Evolutionary conservation across 352 stramenopile species (phyloP), one percentile per base, ranked within the genome.

Genomic region (Saprolegnia diclina): DNA sequence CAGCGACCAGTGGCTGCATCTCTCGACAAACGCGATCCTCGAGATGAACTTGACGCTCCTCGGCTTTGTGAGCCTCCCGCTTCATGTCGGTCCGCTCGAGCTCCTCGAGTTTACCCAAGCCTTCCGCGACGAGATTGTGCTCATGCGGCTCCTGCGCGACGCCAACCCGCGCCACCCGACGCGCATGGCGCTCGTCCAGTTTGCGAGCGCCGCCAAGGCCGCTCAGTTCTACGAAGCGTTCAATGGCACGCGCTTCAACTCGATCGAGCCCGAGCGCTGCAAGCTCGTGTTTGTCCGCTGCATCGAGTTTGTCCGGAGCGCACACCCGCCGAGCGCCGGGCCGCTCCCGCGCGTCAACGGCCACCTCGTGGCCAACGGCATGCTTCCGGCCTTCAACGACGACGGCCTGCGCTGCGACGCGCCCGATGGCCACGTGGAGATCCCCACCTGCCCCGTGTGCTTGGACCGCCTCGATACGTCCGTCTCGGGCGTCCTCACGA

Each of bases 401-500:
- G 46, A 62, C 44, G 19, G 32, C 38, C 9, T 11, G 21, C 37
- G 40, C 32, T 19, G 63, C 32, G 57, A 64, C 37, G 32, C 35
- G 26, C 22, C 61, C 18, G 71, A 72, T n/a, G 48, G 65, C 32
- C 50, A 71, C 48, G 59, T 72, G n/a, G 88, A 95, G 71, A 94
- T 92, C 69, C 87, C 89, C 56, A 94, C 83, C 16, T 98, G 92
- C 72, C 89, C 91, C 1, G 92, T 98, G 59, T 98, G 92, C 80
- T 77, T 98, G 32, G 92, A 98, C 64, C 77, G 85, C 10, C 69
- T 97, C 56, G 89, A 96, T 46, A 81, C 83, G 37, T 91, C 87
- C 16, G 86, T 82, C 5, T 95, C 86, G 0, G 85, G 88, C 4
- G 97, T 98, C 71, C 79, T 99, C 24, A 98, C 95, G 35, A 99